These are phyloP conservation scores for Arthrobotrys pseudoclavata DNA, from an alignment of 2,329 filamentous ascomycete species.

Conservation along the genomic window DNA sequence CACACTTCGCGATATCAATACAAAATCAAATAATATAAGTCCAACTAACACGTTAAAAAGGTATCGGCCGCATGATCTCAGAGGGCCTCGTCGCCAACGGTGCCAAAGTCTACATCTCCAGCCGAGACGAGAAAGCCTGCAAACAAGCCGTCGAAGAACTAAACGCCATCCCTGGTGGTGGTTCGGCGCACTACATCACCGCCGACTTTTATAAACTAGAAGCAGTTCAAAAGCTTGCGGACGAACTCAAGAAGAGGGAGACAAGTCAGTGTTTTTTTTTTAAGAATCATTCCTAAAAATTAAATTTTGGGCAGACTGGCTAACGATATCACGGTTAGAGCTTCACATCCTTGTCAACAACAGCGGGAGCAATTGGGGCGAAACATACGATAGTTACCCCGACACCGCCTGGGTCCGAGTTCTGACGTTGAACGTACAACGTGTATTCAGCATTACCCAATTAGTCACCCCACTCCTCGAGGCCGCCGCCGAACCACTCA, in stretches of 20 bases:
- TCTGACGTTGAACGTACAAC: conserved; percentile 74
- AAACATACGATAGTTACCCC: conserved; percentile 73
- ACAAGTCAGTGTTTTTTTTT: conserved; percentile 64
- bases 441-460: conserved; percentile 76
- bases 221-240: conserved; percentile 72
- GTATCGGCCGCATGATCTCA: conserved; percentile 78
- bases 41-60: conserved; percentile 63
- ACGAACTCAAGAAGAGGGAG: conserved; percentile 72
- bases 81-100: conserved; percentile 76
- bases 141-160: conserved; percentile 73
- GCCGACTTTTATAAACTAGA: conserved; percentile 76
- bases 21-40: neutral
- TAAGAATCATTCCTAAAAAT: too few relatives aligned
- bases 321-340: conserved; percentile 63
- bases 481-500: conserved; percentile 67
- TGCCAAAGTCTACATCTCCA: conserved; percentile 78
- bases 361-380: conserved; percentile 76
- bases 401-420: conserved; percentile 70
- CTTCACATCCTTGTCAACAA: conserved; percentile 78
- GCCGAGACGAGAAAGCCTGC: conserved; percentile 74
- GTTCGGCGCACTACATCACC: conserved; percentile 73
- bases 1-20: neutral
- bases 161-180: conserved; percentile 69
- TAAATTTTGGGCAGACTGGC: neutral
- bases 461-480: conserved; percentile 75